Conservation (phyloP, 352 stramenopile species). For the Pythium sp. region DNA sequence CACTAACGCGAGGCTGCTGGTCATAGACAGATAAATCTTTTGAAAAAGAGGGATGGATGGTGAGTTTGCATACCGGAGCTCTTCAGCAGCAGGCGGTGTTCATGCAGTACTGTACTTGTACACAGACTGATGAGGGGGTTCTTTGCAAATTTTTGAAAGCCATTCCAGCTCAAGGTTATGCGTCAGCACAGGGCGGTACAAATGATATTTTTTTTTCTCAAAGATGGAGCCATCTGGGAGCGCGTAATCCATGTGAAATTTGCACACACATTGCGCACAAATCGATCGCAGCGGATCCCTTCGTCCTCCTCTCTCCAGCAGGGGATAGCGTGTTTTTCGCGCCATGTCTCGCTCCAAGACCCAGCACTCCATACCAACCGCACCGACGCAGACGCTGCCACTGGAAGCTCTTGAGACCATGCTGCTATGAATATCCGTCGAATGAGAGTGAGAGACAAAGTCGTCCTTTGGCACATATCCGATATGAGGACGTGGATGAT, state of each 20-base stretch:
- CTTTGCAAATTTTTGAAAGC: not conserved
- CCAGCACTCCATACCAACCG: not conserved
- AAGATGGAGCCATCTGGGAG: not conserved
- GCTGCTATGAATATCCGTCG: no score
- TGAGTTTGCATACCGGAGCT: not conserved
- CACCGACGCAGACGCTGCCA: not conserved
- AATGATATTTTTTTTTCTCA: not conserved
- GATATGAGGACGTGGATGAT: no score
- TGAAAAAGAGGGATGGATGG: not conserved
- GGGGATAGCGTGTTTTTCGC: not conserved
- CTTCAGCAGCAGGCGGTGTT: not conserved
- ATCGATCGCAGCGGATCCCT: not conserved
- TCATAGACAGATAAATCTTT: not conserved
- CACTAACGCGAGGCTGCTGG: conserved; percentile 1
- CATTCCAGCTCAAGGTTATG: not conserved
- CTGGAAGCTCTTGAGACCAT: not conserved
- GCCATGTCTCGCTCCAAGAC: not conserved
- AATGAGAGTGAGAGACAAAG: no score
- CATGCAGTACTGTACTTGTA: no score
- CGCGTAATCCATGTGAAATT: not conserved
- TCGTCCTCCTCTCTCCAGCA: not conserved
- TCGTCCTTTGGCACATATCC: no score
- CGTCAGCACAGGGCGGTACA: not conserved
- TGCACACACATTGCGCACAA: not conserved
- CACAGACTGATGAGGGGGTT: not conserved